Conservation (phyloP, 2,329 filamentous ascomycete species). For the Pleomassaria siparia region DNA sequence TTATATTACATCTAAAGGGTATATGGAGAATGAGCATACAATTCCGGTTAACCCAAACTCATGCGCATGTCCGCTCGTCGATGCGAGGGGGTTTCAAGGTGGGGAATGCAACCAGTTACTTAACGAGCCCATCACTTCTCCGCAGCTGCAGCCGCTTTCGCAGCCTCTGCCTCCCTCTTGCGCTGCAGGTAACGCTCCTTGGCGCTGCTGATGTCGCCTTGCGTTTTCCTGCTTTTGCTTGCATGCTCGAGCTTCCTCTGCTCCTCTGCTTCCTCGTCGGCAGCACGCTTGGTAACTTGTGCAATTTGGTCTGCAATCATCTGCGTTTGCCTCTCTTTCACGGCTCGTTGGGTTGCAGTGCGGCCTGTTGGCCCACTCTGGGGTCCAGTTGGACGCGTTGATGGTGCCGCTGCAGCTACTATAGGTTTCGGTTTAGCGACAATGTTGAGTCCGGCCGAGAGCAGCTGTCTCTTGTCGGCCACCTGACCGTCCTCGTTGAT, state of each 20-base stretch:
- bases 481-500: slow-evolving; percentile 83
- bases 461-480: slow-evolving; percentile 79
- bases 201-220: slow-evolving; percentile 72
- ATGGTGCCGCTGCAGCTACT: slow-evolving; percentile 21
- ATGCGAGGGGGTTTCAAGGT: background rate
- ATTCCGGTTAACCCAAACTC: background rate
- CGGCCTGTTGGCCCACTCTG: slow-evolving; percentile 35
- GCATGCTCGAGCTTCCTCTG: slow-evolving; percentile 64
- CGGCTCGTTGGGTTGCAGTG: slow-evolving; percentile 59
- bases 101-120: background rate
- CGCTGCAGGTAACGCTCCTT: slow-evolving; percentile 78
- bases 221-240: slow-evolving; percentile 77
- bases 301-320: slow-evolving; percentile 81
- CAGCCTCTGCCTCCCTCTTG: slow-evolving; percentile 71
- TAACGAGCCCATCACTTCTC: slow-evolving; percentile 6
- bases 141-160: slow-evolving; percentile 58
- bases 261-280: slow-evolving; percentile 69
- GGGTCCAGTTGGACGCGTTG: slow-evolving; percentile 15
- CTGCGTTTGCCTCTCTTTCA: slow-evolving; percentile 73
- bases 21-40: background rate
- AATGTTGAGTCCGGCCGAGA: slow-evolving; percentile 75
- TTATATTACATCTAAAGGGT: slow-evolving; percentile 2
- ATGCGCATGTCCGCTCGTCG: background rate
- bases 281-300: slow-evolving; percentile 68
- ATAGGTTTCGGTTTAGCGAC: slow-evolving; percentile 61